Conservation (phyloP, 306 rosid genomes). For the Dalbergia oliveri region DNA sequence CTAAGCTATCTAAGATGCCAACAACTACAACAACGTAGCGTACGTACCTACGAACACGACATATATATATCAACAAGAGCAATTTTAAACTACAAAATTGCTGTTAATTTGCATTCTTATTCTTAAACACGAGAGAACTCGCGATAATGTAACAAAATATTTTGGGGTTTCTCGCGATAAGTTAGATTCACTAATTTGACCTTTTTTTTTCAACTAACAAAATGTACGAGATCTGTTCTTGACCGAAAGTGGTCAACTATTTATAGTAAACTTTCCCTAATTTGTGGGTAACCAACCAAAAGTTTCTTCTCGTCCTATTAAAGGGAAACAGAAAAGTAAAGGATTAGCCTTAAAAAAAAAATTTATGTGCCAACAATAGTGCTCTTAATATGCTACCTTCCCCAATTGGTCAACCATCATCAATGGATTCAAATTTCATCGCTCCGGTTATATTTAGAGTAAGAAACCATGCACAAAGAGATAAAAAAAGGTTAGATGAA, state of each 20-base stretch:
- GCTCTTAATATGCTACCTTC: neutral
- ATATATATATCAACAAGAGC: neutral
- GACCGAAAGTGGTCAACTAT: conserved; percentile 31
- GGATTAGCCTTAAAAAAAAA: neutral
- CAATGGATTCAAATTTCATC: neutral
- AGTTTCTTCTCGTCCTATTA: conserved; percentile 22
- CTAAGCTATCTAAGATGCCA: too few species aligned
- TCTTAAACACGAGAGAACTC: neutral
- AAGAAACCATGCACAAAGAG: neutral
- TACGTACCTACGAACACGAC: neutral
- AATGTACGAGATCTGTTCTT: neutral
- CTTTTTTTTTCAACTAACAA: neutral
- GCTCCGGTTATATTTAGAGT: neutral
- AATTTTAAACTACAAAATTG: neutral
- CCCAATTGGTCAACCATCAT: neutral
- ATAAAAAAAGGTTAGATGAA: too few species aligned
- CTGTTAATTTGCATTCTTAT: neutral
- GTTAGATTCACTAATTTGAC: neutral
- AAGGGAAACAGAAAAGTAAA: neutral
- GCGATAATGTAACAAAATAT: neutral
- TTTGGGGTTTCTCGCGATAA: neutral
- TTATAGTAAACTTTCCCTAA: conserved; percentile 35
- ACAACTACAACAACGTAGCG: too few species aligned
- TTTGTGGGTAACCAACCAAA: conserved; percentile 47
- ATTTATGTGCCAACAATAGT: conserved; percentile 18